Conservation (phyloP, 306 rosid genomes). For the Dryas drummondii region DNA sequence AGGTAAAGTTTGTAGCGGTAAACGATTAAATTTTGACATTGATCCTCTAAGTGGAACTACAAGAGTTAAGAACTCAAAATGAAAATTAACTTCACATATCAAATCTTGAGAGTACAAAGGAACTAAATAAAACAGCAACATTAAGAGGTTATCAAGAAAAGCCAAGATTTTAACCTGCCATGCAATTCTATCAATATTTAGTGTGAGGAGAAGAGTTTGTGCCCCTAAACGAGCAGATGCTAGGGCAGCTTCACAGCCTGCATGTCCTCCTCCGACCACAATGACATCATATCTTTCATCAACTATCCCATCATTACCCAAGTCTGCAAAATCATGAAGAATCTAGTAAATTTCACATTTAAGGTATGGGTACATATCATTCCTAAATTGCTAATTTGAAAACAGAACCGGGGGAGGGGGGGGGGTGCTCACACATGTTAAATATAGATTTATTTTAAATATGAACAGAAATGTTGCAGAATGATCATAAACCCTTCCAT, state of each 20-base stretch:
- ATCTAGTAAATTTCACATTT: background rate
- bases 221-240: constrained; percentile 93
- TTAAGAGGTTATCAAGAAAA: background rate
- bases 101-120: background rate
- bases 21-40: background rate
- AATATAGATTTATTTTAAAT: too few relatives aligned
- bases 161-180: constrained; percentile 69
- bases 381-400: background rate
- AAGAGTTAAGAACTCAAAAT: background rate
- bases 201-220: constrained; percentile 86
- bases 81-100: background rate
- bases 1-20: background rate
- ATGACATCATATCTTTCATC: constrained; percentile 86
- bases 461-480: too few relatives aligned
- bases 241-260: constrained; percentile 93
- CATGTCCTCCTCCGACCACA: constrained; percentile 99
- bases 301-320: constrained; percentile 34
- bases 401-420: background rate
- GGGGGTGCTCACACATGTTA: background rate
- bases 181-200: constrained; percentile 88
- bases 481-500: too few relatives aligned
- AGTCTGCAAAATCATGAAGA: constrained; percentile 35
- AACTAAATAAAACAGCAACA: background rate
- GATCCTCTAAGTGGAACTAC: background rate
- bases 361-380: background rate